Conservation (phyloP, 1,284 basidiomycete species). For the Schizophyllum amplum region DNA sequence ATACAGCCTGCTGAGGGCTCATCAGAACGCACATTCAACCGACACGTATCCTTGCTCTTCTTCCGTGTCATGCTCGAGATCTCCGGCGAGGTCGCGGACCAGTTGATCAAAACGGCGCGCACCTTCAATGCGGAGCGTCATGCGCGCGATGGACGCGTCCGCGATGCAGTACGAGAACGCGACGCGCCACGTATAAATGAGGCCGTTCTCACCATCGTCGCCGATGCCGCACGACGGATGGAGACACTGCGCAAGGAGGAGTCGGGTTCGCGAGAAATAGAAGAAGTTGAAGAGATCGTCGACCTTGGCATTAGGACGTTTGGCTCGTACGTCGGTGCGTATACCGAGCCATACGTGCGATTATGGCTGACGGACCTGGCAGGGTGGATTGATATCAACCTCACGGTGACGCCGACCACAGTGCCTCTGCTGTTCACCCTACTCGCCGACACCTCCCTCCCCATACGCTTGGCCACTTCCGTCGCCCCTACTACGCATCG, state of each 20-base stretch:
- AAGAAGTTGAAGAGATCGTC: constrained; percentile 70
- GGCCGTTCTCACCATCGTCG: constrained; percentile 78
- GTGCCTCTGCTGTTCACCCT: constrained; percentile 83
- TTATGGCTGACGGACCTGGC: constrained; percentile 5
- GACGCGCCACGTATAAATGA: constrained; percentile 87
- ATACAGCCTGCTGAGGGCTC: constrained; percentile 54
- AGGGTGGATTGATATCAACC: constrained; percentile 98
- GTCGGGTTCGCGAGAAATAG: constrained; percentile 40
- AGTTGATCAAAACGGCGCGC: constrained; percentile 80
- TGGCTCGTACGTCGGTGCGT: constrained; percentile 90
- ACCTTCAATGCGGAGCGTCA: constrained; percentile 63
- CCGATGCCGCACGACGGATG: constrained; percentile 64
- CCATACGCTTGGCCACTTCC: constrained; percentile 80
- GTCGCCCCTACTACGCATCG: constrained; percentile 75
- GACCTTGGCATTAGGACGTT: constrained; percentile 89
- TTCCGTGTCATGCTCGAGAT: constrained; percentile 88
- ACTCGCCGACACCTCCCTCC: constrained; percentile 71
- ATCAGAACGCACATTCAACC: constrained; percentile 57
- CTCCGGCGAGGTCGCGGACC: constrained; percentile 87
- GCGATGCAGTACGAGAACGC: constrained; percentile 85
- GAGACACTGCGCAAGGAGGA: constrained; percentile 43
- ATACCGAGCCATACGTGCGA: neutral
- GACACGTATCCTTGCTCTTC: constrained; percentile 77
- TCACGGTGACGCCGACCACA: constrained; percentile 89
- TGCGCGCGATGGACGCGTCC: constrained; percentile 71